phyloP scores from a whole-genome alignment of 306 rosid genomes.

The Castanea crenata region DNA sequence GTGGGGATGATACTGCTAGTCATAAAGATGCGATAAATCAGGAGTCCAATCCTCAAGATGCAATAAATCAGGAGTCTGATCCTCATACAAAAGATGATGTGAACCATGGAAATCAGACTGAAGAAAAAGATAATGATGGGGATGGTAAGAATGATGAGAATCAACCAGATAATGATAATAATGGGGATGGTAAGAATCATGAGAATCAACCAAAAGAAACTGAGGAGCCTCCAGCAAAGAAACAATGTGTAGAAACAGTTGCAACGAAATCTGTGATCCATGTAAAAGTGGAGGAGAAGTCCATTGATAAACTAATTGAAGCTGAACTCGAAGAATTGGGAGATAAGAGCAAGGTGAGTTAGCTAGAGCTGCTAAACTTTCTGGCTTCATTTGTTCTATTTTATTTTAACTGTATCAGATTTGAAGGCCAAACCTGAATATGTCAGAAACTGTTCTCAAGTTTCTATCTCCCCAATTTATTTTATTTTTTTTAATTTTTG shows the following conservation, averaged over 20 bases:
- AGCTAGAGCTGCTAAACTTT: conserved; percentile 1
- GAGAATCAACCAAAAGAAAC: conserved; percentile 30
- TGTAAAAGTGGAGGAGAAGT: conserved; percentile 54
- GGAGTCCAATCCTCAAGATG: conserved; percentile 32
- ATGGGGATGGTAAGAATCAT: conserved; percentile 22
- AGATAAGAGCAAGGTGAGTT: conserved; percentile 77
- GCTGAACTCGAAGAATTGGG: conserved; percentile 71
- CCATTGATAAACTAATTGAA: conserved; percentile 81
- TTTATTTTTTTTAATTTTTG: not conserved
- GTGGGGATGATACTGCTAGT: conserved; percentile 22
- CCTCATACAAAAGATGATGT: conserved; percentile 35
- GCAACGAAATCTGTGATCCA: conserved; percentile 29
- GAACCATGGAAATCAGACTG: conserved; percentile 19
- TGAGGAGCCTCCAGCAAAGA: conserved; percentile 55
- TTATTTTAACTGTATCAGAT: not conserved
- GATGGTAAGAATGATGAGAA: conserved; percentile 21
- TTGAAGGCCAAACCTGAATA: not conserved
- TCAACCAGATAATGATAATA: conserved; percentile 25
- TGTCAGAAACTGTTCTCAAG: not conserved
- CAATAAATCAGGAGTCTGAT: conserved; percentile 33
- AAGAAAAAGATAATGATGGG: conserved; percentile 35
- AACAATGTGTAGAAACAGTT: conserved; percentile 53
- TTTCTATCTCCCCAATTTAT: no score
- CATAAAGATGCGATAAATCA: conserved; percentile 30
- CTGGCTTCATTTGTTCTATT: conserved; percentile 4